Conservation (phyloP, 805 yeast genomes). For the baker's yeast (Saccharomyces cerevisiae) region DNA sequence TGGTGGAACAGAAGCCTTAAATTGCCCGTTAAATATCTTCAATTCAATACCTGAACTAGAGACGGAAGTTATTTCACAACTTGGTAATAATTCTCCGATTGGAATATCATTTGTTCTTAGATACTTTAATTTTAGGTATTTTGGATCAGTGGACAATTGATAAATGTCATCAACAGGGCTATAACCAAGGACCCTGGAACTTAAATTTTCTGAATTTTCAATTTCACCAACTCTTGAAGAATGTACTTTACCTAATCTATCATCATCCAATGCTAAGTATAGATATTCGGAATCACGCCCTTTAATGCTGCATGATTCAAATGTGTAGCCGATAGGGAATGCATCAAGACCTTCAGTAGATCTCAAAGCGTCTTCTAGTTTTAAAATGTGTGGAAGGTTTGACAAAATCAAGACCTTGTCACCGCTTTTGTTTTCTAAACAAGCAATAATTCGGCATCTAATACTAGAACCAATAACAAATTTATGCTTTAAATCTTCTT, state of each 20-base stretch:
- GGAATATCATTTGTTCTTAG: conserved; percentile 66
- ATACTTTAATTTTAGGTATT: conserved; percentile 54
- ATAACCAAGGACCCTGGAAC: conserved; percentile 74
- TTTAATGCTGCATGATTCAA: conserved; percentile 44
- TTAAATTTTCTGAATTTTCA: conserved; percentile 52
- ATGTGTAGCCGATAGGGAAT: conserved; percentile 69
- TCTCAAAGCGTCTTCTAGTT: conserved; percentile 10
- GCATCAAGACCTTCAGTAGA: conserved; percentile 43
- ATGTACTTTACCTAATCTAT: conserved; percentile 65
- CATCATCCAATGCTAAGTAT: conserved; percentile 49
- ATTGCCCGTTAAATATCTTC: conserved; percentile 51
- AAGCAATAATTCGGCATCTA: conserved; percentile 63
- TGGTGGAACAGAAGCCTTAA: conserved; percentile 66
- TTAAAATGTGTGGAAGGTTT: conserved; percentile 45
- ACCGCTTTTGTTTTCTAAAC: conserved; percentile 41
- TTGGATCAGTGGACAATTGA: conserved; percentile 61
- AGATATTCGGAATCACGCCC: conserved; percentile 53
- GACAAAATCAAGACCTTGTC: conserved; percentile 58
- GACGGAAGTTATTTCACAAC: conserved; percentile 49
- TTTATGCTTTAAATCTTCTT: conserved; percentile 47
- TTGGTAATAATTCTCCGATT: conserved; percentile 55
- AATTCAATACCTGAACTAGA: conserved; percentile 59
- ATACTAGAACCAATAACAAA: conserved; percentile 60
- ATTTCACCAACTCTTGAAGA: conserved; percentile 54
- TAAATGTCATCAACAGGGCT: conserved; percentile 58